Percentiles rank a stretch among this genome's conserved stretches.
These are phyloP conservation scores for Caulochytrium protostelioides DNA, from an alignment of 371 early-diverging fungal species.

Conservation along the genomic window DNA sequence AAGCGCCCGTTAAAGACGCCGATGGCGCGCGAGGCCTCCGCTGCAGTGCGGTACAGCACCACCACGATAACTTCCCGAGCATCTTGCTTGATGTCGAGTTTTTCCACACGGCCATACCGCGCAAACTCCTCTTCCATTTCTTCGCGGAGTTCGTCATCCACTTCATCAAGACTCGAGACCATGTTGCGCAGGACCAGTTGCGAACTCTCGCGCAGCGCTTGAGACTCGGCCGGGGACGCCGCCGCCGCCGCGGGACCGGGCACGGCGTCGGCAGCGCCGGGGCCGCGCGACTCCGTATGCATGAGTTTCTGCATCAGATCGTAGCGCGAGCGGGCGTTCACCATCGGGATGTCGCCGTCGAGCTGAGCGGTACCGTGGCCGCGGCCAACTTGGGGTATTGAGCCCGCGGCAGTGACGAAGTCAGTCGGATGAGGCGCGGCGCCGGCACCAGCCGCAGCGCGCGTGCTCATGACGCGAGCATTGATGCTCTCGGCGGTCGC, in stretches of 20 bases:
- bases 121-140: constrained; percentile 55
- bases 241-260: background rate
- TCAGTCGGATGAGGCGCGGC: background rate
- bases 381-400: constrained; percentile 1
- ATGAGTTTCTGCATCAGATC: constrained; percentile 50
- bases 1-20: constrained; percentile 40
- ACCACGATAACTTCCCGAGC: background rate
- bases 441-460: background rate
- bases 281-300: constrained; percentile 4
- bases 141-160: constrained; percentile 44
- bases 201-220: background rate
- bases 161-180: constrained; percentile 46
- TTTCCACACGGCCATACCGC: constrained; percentile 45
- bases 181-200: constrained; percentile 11
- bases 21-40: background rate
- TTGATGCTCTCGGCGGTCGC: constrained; percentile 7
- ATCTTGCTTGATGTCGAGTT: constrained; percentile 28
- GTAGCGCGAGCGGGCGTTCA: constrained; percentile 31
- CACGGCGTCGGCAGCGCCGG: background rate
- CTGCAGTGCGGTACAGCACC: background rate
- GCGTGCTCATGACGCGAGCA: background rate
- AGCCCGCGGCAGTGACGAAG: background rate
- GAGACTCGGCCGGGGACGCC: background rate
- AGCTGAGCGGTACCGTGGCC: constrained; percentile 4
- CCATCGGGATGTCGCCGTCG: constrained; percentile 42